A percentile compares a stretch with the other conserved stretches of the same genome.
Evolutionary conservation across 2,329 filamentous ascomycete species (phyloP).

Genomic region (Trichophyton benhamiae): DNA sequence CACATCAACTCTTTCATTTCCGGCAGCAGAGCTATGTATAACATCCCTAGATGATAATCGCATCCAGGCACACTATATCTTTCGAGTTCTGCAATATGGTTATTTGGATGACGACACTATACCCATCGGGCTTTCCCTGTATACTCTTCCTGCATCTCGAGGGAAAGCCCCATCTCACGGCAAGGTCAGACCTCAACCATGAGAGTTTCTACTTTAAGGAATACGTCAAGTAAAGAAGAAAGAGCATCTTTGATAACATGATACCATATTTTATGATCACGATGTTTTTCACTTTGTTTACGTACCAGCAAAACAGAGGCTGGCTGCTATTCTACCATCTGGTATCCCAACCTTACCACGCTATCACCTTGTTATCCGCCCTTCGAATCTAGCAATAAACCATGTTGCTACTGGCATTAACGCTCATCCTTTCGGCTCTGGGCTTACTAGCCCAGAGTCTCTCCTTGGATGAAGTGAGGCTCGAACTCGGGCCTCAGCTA

Average conservation of each 20-base stretch:
- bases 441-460: not conserved
- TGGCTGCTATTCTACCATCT: not conserved
- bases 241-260: not conserved
- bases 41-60: too few species aligned
- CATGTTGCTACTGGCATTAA: not conserved
- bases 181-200: not conserved
- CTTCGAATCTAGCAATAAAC: not conserved
- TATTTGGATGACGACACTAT: too few species aligned
- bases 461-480: not conserved
- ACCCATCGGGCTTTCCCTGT: too few species aligned
- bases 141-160: not conserved
- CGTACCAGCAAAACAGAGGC: not conserved
- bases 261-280: not conserved
- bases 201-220: not conserved
- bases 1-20: too few species aligned
- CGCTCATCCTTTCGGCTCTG: not conserved
- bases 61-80: too few species aligned
- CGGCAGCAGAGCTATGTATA: too few species aligned
- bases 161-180: not conserved
- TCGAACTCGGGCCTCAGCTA: not conserved
- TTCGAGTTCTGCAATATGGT: too few species aligned
- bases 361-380: not conserved
- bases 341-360: too few species aligned
- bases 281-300: not conserved
- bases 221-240: not conserved